phyloP scores from a whole-genome alignment of 2,329 filamentous ascomycete genomes.

The Aspergillus melleus region DNA sequence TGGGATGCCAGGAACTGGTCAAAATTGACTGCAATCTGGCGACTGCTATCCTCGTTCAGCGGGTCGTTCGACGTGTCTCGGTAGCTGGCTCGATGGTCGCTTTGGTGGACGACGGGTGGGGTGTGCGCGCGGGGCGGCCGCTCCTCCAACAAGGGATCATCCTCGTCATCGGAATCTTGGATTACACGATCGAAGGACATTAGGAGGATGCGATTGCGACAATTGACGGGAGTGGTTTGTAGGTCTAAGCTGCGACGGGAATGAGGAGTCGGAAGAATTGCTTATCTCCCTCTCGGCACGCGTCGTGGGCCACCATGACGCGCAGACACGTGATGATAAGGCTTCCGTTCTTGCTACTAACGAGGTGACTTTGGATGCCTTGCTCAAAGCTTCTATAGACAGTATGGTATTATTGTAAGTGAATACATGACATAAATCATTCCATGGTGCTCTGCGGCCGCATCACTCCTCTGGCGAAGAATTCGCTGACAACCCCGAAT shows the following conservation, averaged over 20 bases:
- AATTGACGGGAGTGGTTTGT: background rate
- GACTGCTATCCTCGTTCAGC: background rate
- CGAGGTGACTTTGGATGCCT: background rate
- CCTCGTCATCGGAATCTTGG: slow-evolving; percentile 47
- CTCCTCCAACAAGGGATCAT: slow-evolving; percentile 35
- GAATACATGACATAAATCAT: slow-evolving; percentile 15
- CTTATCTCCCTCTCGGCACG: slow-evolving; percentile 1
- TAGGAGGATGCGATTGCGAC: background rate
- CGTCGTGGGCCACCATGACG: slow-evolving; percentile 17
- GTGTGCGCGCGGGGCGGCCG: slow-evolving; percentile 18
- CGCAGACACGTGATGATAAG: slow-evolving; percentile 35
- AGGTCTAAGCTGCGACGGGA: no score
- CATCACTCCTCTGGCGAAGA: slow-evolving; percentile 95
- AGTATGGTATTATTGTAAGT: background rate
- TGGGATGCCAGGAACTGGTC: slow-evolving; percentile 40
- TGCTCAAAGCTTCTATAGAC: background rate
- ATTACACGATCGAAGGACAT: slow-evolving; percentile 43
- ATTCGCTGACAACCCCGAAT: slow-evolving; percentile 89
- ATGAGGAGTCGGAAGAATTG: background rate
- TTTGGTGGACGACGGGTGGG: slow-evolving; percentile 11
- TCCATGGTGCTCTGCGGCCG: slow-evolving; percentile 42
- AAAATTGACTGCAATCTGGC: slow-evolving; percentile 33
- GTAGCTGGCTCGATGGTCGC: slow-evolving; percentile 10
- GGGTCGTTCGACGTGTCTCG: slow-evolving; percentile 11
- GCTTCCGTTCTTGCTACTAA: background rate